Evolutionary conservation across 2,329 filamentous ascomycete species (phyloP).

Genomic region (Fusarium musae): DNA sequence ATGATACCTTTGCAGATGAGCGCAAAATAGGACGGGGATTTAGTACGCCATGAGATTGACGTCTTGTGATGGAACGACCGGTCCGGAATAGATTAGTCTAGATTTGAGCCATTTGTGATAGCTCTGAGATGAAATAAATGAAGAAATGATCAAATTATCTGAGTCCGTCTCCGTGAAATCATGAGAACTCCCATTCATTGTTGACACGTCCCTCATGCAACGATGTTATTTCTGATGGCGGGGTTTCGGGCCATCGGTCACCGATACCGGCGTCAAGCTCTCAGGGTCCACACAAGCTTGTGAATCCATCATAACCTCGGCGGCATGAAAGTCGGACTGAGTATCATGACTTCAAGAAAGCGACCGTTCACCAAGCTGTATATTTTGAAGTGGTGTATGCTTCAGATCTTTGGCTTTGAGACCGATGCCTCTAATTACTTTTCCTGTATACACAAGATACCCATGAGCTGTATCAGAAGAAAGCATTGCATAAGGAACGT

Average conservation of each 20-base stretch:
- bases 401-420: background rate
- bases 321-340: background rate
- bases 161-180: background rate
- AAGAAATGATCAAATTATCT: slow-evolving; percentile 35
- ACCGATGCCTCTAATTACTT: background rate
- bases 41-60: slow-evolving; percentile 31
- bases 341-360: background rate
- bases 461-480: background rate
- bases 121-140: slow-evolving; percentile 38
- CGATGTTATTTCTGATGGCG: slow-evolving; percentile 5
- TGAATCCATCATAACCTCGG: background rate
- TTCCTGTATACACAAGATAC: background rate
- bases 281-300: slow-evolving; percentile 22
- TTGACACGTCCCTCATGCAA: background rate
- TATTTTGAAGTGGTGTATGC: background rate
- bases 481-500: background rate
- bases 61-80: slow-evolving; percentile 31
- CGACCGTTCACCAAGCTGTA: background rate
- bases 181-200: background rate
- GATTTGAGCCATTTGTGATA: slow-evolving; percentile 36
- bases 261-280: slow-evolving; percentile 26
- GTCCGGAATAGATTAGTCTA: slow-evolving; percentile 5
- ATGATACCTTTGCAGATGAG: slow-evolving; percentile 44
- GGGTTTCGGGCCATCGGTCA: slow-evolving; percentile 30
- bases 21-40: slow-evolving; percentile 1